Base-by-base conservation (phyloP, 1,139 yeast genomes). In the Pichia kudriavzevii region DNA sequence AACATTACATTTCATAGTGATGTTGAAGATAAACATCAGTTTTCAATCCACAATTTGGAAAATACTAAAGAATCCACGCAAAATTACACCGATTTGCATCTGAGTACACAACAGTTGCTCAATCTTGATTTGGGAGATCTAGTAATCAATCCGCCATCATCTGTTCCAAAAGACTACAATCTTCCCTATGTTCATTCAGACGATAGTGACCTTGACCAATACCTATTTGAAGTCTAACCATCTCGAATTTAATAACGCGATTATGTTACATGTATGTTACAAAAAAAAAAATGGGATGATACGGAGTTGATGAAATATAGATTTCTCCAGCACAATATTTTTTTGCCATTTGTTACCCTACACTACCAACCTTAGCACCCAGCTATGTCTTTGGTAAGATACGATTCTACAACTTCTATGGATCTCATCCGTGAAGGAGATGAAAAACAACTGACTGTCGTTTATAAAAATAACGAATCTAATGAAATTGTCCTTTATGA, bases 41-140 rank as follows among this genome's bases (percentile, higher is more conserved):
- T n/a, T n/a, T n/a, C n/a, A n/a, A n/a, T n/a, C n/a, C n/a, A n/a
- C n/a, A n/a, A n/a, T n/a, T n/a, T n/a, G n/a, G n/a, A n/a, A n/a
- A 20, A 11, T 11, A 20, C 22, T 20, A 11, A 26, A 7, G 19
- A 26, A 12, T 7, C 28, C 6, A 13, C n/a, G n/a, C n/a, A n/a
- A n/a, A n/a, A n/a, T n/a, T n/a, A n/a, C n/a, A n/a, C 17, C 9
- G 31, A 31, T 13, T 12, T 37, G 2, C 19, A 34, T 19, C 23
- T 39, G 17, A 31, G 37, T n/a, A 41, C 45, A 4, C 38, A 33
- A 21, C 36, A 37, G 17, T 31, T 41, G n/a, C 14, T 41, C 6
- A 30, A 30, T 18, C 22, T 41, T 5, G 39, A 39, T 23, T 32
- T 35, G 2, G 12, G 25, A 11, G 18, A 33, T 8, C n/a, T 34